phyloP scores from a whole-genome alignment of 2,329 filamentous ascomycete species.

The Fusarium fracticaudum region DNA sequence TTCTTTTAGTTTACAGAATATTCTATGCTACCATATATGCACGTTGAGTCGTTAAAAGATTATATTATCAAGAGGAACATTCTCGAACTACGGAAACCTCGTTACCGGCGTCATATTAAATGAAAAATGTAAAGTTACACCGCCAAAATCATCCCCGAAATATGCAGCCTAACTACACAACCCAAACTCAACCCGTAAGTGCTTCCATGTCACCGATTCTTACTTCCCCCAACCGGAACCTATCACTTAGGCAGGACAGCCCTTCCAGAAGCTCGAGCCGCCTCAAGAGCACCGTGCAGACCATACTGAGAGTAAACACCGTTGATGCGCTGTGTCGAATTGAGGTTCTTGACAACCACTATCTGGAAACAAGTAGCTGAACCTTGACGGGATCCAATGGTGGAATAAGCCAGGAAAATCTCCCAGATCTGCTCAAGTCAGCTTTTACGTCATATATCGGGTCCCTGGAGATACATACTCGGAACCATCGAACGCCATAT shows the following conservation, averaged over 20 bases:
- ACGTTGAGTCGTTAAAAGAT: fast-evolving
- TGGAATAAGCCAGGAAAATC: slow-evolving; percentile 87
- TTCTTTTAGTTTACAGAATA: fast-evolving
- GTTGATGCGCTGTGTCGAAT: slow-evolving; percentile 83
- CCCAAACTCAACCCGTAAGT: fast-evolving
- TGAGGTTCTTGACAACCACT: slow-evolving; percentile 88
- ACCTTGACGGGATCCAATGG: slow-evolving; percentile 85
- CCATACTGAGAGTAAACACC: slow-evolving; percentile 76
- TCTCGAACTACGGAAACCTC: fast-evolving
- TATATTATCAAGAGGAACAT: fast-evolving
- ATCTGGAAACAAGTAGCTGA: slow-evolving; percentile 89
- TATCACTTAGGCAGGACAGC: slow-evolving; percentile 20
- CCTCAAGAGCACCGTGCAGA: slow-evolving; percentile 67
- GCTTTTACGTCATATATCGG: background rate
- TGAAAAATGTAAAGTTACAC: background rate
- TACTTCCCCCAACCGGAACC: fast-evolving
- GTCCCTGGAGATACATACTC: slow-evolving; percentile 63
- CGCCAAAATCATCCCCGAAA: background rate
- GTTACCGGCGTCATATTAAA: background rate
- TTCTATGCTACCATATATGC: fast-evolving
- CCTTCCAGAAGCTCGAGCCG: slow-evolving; percentile 45
- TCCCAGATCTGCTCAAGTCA: slow-evolving; percentile 80
- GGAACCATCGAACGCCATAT: slow-evolving; percentile 92
- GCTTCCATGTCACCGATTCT: too few relatives aligned
- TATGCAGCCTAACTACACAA: background rate